Conservation (phyloP, 2,329 filamentous ascomycete genomes). For the Clonostachys solani region DNA sequence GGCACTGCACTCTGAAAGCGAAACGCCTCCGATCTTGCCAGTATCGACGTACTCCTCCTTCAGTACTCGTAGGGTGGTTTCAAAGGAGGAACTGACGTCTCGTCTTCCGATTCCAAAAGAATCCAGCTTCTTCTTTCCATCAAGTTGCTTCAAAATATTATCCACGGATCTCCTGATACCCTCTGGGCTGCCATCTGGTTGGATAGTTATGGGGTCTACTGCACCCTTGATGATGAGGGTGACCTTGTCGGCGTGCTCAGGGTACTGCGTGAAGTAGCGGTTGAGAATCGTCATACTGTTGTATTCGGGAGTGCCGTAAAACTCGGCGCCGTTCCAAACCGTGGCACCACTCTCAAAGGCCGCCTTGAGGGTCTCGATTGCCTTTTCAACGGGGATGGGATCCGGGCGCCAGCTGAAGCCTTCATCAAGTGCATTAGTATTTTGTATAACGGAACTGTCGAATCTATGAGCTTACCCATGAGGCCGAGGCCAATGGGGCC, state of each 20-base stretch:
- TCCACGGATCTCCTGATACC: conserved; percentile 54
- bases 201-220: conserved; percentile 22
- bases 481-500: conserved; percentile 49
- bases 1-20: conserved; percentile 45
- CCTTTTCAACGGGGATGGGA: conserved; percentile 36
- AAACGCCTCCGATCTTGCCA: conserved; percentile 46
- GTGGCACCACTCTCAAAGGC: conserved; percentile 39
- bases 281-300: conserved; percentile 57
- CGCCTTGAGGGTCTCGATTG: conserved; percentile 51
- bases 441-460: too few relatives aligned
- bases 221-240: conserved; percentile 61
- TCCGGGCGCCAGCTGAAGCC: conserved; percentile 37
- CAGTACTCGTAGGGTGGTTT: conserved; percentile 35
- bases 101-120: conserved; percentile 56
- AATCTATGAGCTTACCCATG: conserved; percentile 32
- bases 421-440: conserved; percentile 18
- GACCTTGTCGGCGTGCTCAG: conserved; percentile 58
- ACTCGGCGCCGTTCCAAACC: conserved; percentile 60
- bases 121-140: conserved; percentile 56
- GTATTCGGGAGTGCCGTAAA: conserved; percentile 56
- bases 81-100: conserved; percentile 42
- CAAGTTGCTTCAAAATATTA: conserved; percentile 43
- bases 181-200: conserved; percentile 43
- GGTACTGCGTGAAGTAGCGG: conserved; percentile 59
- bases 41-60: conserved; percentile 44